These are phyloP conservation scores for Colletotrichum camelliae DNA, from an alignment of 2,329 filamentous ascomycete genomes.

Conservation along the genomic window DNA sequence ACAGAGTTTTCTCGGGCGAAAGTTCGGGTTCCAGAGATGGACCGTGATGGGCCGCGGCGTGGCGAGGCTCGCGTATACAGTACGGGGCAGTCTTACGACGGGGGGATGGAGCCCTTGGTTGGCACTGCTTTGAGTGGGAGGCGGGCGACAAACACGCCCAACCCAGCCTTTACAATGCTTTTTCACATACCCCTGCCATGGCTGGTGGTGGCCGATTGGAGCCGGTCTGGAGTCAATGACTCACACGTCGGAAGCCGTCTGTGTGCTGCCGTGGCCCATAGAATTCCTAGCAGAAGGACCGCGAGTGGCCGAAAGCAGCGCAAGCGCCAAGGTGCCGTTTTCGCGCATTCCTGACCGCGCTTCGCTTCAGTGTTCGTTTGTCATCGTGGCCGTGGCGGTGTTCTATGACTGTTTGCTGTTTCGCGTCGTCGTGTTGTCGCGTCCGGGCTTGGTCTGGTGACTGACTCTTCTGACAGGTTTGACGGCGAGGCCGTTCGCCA, in stretches of 20 bases:
- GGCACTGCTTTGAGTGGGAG: background rate
- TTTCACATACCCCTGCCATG: background rate
- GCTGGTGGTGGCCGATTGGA: slow-evolving; percentile 12
- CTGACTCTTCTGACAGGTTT: slow-evolving; percentile 14
- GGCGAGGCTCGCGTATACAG: slow-evolving; percentile 21
- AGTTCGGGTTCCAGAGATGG: slow-evolving; percentile 5
- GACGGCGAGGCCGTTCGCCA: slow-evolving; percentile 10
- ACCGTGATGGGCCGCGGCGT: slow-evolving; percentile 6
- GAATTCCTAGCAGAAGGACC: slow-evolving; percentile 9
- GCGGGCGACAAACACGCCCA: slow-evolving; percentile 1
- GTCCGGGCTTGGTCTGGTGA: slow-evolving; percentile 17
- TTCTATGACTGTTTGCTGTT: background rate
- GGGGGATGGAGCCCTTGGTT: background rate
- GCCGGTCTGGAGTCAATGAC: slow-evolving; percentile 21
- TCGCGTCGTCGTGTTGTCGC: slow-evolving; percentile 10
- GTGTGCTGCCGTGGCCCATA: slow-evolving; percentile 12
- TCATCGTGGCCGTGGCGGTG: background rate
- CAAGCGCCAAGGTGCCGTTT: slow-evolving; percentile 12
- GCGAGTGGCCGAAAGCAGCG: slow-evolving; percentile 17
- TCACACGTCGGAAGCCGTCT: slow-evolving; percentile 23
- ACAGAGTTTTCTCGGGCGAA: slow-evolving; percentile 14
- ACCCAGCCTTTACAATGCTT: slow-evolving; percentile 13
- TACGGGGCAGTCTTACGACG: slow-evolving; percentile 3
- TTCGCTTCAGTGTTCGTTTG: background rate
- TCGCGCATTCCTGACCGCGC: background rate